Base-by-base conservation (phyloP, 495 filamentous ascomycete genomes). In the Aspergillus incahuasiensis region DNA sequence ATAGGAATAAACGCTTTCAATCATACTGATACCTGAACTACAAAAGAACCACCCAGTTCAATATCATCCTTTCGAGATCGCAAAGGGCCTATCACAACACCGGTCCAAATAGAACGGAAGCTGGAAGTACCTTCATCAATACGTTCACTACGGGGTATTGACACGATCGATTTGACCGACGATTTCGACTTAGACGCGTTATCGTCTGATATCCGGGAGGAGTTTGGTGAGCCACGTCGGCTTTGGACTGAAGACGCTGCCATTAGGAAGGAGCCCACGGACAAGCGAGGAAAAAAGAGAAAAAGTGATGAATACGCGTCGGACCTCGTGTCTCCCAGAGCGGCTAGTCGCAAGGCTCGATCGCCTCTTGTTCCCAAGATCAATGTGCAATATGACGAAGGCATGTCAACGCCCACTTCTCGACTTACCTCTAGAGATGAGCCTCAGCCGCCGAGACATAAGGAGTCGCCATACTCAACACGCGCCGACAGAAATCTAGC, bases 141-240 rank as follows among this genome's bases (percentile, higher is more conserved):
- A 68, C 66, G 54, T 9, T 67, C 66, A 34, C 58, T 63, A 68
- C 66, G 54, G 15, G 56, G 57, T 42, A 74, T 87, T 30, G 85
- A 87, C 46, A 73, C 85, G 0, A 79, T 94, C 52, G 90, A 94
- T 62, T 67, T 95, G 38, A 94, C 89, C 1, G 82, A 78, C 13
- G 84, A 82, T 38, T 40, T 62, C 9, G 73, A 82, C 70, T 62
- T 56, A 53, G 61, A 67, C 19, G 57, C 68, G 35, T 44, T 72
- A 16, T 74, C 73, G 16, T 74, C 74, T 18, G 71, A 67, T 45
- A 74, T 74, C 6, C 51, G 76, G 54, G 71, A 78, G 50, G 65
- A 70, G 5, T 79, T 86, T 65, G 75, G 78, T 9, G 80, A 83
- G 15, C 69, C 82, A 30, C 73, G 68, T 35, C 66, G 65, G 32